Percentiles rank a stretch among this genome's conserved stretches.
These are phyloP conservation scores for Ganoderma lucidum DNA, from an alignment of 1,284 basidiomycete genomes.

Conservation along the genomic window DNA sequence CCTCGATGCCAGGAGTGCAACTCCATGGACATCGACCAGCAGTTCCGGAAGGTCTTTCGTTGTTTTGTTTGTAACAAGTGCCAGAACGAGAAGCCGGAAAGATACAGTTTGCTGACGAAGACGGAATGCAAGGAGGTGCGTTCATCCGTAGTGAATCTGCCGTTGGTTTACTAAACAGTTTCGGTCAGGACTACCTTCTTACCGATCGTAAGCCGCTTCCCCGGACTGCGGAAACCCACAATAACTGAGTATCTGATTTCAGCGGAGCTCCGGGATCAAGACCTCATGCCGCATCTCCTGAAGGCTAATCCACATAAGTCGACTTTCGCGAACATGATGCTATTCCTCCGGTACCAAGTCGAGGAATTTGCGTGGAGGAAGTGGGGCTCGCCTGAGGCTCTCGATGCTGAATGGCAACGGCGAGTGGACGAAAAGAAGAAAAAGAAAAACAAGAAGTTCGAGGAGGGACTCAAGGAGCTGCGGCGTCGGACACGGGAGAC, in stretches of 20 bases:
- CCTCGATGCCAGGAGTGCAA: constrained; percentile 87
- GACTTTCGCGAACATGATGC: constrained; percentile 99
- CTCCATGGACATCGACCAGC: constrained; percentile 86
- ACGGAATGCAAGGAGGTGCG: constrained; percentile 96
- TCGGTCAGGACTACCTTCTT: constrained; percentile 81
- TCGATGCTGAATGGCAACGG: constrained; percentile 90
- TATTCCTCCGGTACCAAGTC: constrained; percentile 94
- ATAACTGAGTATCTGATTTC: constrained; percentile 6
- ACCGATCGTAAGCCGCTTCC: constrained; percentile 74
- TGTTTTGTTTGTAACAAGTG: constrained; percentile 90
- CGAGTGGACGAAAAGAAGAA: constrained; percentile 87
- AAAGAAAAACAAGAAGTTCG: constrained; percentile 94
- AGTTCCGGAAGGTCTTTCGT: constrained; percentile 82
- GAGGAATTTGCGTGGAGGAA: constrained; percentile 98
- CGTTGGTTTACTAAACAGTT: neutral
- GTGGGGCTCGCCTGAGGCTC: constrained; percentile 93
- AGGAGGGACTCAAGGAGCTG: constrained; percentile 84
- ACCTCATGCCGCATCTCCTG: constrained; percentile 92
- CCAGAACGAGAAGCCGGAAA: constrained; percentile 89
- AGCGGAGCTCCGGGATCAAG: constrained; percentile 94
- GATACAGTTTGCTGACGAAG: constrained; percentile 96
- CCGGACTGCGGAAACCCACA: neutral
- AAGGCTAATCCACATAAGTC: constrained; percentile 98
- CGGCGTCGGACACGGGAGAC: constrained; percentile 88
- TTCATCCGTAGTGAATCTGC: neutral